phyloP scores from a whole-genome alignment of 495 filamentous ascomycete genomes.

The Penicillium riverlandense region DNA sequence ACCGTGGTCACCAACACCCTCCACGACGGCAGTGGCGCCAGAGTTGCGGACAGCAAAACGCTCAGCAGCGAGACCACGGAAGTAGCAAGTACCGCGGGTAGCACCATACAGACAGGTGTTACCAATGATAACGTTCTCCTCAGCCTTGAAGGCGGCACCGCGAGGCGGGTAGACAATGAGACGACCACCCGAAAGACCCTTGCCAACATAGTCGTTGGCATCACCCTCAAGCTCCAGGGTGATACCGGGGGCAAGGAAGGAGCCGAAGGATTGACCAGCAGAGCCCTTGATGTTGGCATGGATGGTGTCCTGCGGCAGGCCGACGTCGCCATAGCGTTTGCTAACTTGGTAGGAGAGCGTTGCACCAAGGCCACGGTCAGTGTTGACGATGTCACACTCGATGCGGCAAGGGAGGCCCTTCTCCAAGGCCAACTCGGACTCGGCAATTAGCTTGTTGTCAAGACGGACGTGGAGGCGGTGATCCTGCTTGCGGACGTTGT shows the following conservation, averaged over 20 bases:
- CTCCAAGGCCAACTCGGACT: conserved; percentile 93
- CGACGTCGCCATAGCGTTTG: conserved; percentile 82
- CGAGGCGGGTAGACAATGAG: conserved; percentile 96
- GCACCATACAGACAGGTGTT: conserved; percentile 98
- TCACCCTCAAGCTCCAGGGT: conserved; percentile 97
- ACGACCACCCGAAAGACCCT: conserved; percentile 92
- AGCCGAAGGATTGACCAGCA: conserved; percentile 95
- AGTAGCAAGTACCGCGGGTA: conserved; percentile 89
- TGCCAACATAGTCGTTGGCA: conserved; percentile 96
- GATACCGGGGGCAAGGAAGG: conserved; percentile 89
- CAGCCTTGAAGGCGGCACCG: conserved; percentile 88
- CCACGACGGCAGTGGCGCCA: conserved; percentile 91
- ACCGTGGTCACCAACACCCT: conserved; percentile 95
- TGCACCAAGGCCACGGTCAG: conserved; percentile 89
- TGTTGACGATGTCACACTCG: conserved; percentile 98
- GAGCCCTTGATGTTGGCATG: conserved; percentile 99
- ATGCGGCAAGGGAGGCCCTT: conserved; percentile 93
- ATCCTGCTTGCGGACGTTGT: conserved; percentile 98
- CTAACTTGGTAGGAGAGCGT: conserved; percentile 97
- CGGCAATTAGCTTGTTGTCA: conserved; percentile 97
- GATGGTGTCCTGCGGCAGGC: conserved; percentile 89
- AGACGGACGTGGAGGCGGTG: conserved; percentile 89
- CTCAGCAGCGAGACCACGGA: conserved; percentile 96
- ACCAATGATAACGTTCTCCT: conserved; percentile 95
- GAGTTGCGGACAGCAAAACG: conserved; percentile 98